These are phyloP conservation scores for Globisporangium paroecandrum DNA, from an alignment of 352 stramenopile species.

Conservation along the genomic window DNA sequence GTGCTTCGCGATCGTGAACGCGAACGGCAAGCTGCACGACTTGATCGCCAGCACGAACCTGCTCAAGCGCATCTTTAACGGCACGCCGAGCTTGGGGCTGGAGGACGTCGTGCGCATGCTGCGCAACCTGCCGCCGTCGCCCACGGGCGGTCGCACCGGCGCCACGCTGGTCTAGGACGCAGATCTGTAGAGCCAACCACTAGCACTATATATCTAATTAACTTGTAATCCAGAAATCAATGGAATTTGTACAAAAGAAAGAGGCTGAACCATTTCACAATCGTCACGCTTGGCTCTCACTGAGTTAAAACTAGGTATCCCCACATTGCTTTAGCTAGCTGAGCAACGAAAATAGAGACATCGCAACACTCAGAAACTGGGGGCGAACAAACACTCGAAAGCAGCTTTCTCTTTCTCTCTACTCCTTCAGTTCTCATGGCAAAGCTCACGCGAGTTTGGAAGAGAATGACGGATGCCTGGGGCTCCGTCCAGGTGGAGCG, in stretches of 20 bases:
- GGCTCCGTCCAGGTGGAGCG: constrained; percentile 24
- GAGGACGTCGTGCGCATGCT: constrained; percentile 31
- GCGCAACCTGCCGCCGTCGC: constrained; percentile 8
- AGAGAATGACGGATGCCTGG: background rate
- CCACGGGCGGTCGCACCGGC: background rate
- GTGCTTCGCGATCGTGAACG: constrained; percentile 39
- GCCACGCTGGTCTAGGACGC: background rate
- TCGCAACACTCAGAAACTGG: no score
- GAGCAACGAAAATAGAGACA: background rate
- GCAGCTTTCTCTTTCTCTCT: no score
- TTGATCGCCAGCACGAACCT: constrained; percentile 41
- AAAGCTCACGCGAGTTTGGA: background rate
- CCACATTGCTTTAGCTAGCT: no score
- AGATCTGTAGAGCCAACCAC: background rate
- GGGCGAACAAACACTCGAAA: no score
- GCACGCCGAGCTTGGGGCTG: constrained; percentile 19
- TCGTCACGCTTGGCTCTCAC: no score
- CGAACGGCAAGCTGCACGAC: constrained; percentile 34
- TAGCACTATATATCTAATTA: background rate
- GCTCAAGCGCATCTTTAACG: constrained; percentile 28
- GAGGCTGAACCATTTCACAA: background rate
- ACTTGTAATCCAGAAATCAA: background rate
- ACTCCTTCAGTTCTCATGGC: no score
- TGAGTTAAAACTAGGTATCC: no score
- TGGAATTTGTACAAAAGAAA: background rate